Evolutionary conservation across 1,284 basidiomycete genomes (phyloP).

Genomic region (Vanrija pseudolonga): DNA sequence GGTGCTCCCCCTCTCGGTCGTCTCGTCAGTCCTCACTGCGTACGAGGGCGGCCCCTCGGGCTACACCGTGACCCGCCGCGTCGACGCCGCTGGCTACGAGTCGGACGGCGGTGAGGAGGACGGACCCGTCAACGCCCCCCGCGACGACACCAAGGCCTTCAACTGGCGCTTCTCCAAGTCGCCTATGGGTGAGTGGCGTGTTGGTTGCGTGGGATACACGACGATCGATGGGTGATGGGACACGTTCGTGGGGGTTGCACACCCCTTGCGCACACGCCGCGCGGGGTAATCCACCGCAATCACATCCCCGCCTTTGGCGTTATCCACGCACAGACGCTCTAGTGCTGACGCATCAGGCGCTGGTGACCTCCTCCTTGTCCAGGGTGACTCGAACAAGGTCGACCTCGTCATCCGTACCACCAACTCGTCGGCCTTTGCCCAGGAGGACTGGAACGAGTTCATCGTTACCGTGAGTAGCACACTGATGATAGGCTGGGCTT

Average conservation of each 20-base stretch:
- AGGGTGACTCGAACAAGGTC: constrained; percentile 39
- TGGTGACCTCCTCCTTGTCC: constrained; percentile 47
- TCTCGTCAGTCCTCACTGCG: constrained; percentile 43
- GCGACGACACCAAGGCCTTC: constrained; percentile 38
- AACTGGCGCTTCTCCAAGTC: constrained; percentile 48
- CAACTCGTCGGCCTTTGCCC: constrained; percentile 47
- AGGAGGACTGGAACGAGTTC: constrained; percentile 48
- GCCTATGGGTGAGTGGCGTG: constrained; percentile 43
- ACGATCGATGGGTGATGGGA: not conserved
- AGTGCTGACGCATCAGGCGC: constrained; percentile 29
- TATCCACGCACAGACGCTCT: not conserved
- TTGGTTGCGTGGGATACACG: not conserved
- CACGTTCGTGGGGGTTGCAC: no score
- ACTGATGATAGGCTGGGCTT: no score
- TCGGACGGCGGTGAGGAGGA: constrained; percentile 43
- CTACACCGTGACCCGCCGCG: constrained; percentile 18
- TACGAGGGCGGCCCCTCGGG: constrained; percentile 34
- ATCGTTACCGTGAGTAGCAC: constrained; percentile 36
- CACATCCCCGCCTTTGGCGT: no score
- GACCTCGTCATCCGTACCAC: constrained; percentile 48
- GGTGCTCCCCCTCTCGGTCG: constrained; percentile 39
- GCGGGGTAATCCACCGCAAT: no score
- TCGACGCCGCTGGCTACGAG: constrained; percentile 48
- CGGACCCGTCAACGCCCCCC: constrained; percentile 15
- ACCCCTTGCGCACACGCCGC: no score